Evolutionary conservation across 1,284 basidiomycete species (phyloP).

Genomic region (Rhodotorula sp.): DNA sequence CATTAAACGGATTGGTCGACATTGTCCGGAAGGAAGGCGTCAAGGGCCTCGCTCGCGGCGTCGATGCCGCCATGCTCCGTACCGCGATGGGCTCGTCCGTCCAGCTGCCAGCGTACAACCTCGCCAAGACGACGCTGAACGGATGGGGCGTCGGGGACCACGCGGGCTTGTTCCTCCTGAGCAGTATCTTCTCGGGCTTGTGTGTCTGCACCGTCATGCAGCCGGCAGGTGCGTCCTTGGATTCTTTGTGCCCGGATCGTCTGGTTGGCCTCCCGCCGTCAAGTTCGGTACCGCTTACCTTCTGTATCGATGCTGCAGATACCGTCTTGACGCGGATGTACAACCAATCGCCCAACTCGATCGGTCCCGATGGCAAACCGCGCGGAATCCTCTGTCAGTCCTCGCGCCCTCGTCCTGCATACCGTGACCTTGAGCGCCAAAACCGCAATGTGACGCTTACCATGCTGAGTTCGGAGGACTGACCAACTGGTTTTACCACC

Average conservation of each 20-base stretch:
- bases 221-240: slow-evolving; percentile 48
- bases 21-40: slow-evolving; percentile 77
- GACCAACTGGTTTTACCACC: neutral
- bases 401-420: neutral
- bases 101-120: slow-evolving; percentile 93
- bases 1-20: slow-evolving; percentile 73
- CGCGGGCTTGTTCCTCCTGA: slow-evolving; percentile 82
- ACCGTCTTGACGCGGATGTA: slow-evolving; percentile 88
- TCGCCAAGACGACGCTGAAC: slow-evolving; percentile 76
- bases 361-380: slow-evolving; percentile 59
- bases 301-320: slow-evolving; percentile 52
- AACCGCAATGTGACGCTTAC: neutral
- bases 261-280: neutral
- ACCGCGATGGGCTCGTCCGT: slow-evolving; percentile 92
- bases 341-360: slow-evolving; percentile 62
- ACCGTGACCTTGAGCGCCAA: too few species aligned
- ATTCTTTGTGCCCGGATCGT: neutral
- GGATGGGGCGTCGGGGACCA: slow-evolving; percentile 68
- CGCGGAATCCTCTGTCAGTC: slow-evolving; percentile 74
- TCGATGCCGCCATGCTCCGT: slow-evolving; percentile 88
- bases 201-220: slow-evolving; percentile 65
- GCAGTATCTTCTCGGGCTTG: slow-evolving; percentile 82
- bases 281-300: neutral
- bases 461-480: neutral
- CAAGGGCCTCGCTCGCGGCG: slow-evolving; percentile 79